Evolutionary conservation across 1,284 basidiomycete genomes (phyloP).

Genomic region (Ustilago loliicola): DNA sequence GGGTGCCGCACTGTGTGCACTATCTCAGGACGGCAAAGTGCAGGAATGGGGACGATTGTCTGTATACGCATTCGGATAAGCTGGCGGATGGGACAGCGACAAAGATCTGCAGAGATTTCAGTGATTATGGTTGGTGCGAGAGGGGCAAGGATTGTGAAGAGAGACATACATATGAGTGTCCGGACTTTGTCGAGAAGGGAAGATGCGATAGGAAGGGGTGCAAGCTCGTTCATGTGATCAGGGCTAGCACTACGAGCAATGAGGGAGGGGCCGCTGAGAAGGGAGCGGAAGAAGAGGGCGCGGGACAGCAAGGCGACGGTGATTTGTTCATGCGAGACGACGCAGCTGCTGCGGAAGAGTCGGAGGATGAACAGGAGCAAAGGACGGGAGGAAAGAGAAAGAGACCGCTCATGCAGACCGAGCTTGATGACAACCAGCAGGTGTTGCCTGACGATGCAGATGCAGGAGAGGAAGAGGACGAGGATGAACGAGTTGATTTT

Average conservation of each 20-base stretch:
- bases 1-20: slow-evolving; percentile 68
- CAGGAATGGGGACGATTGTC: slow-evolving; percentile 61
- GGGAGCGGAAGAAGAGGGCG: slow-evolving; percentile 14
- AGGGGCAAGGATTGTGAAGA: slow-evolving; percentile 49
- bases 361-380: slow-evolving; percentile 2
- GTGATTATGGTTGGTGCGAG: slow-evolving; percentile 66
- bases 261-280: slow-evolving; percentile 5
- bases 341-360: slow-evolving; percentile 37
- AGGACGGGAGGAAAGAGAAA: slow-evolving; percentile 29
- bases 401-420: slow-evolving; percentile 36
- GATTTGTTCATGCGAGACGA: slow-evolving; percentile 61
- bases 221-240: slow-evolving; percentile 60
- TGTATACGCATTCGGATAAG: slow-evolving; percentile 59
- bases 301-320: background rate
- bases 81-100: slow-evolving; percentile 25
- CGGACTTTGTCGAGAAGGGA: slow-evolving; percentile 63
- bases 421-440: slow-evolving; percentile 25
- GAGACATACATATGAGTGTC: slow-evolving; percentile 67
- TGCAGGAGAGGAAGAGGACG: slow-evolving; percentile 16
- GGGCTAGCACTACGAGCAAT: slow-evolving; percentile 18
- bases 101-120: slow-evolving; percentile 59
- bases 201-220: slow-evolving; percentile 56
- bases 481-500: slow-evolving; percentile 26
- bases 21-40: slow-evolving; percentile 56
- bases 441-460: slow-evolving; percentile 14